Evolutionary conservation across 1,284 basidiomycete genomes (phyloP).

Genomic region (Papiliotrema flavescens): DNA sequence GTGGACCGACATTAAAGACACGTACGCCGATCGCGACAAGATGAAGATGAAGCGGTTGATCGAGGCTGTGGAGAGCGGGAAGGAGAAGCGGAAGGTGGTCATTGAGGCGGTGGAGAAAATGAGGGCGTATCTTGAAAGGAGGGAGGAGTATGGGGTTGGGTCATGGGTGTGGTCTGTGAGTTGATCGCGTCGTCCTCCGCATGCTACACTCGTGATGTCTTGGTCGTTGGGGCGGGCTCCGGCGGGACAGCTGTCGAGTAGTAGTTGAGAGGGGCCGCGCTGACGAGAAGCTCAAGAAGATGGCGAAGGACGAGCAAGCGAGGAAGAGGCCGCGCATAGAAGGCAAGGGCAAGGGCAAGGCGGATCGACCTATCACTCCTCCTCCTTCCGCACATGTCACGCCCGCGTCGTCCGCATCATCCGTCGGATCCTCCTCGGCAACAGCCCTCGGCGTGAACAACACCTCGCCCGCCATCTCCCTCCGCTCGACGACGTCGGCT

Average conservation of each 20-base stretch:
- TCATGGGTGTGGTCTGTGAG: constrained; percentile 30
- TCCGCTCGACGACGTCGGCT: neutral
- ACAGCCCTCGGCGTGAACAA: neutral
- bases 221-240: too few relatives aligned
- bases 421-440: neutral
- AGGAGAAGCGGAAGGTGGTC: constrained; percentile 15
- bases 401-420: neutral
- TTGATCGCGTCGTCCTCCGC: constrained; percentile 2
- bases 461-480: neutral
- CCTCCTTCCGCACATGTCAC: neutral
- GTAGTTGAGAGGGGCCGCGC: neutral
- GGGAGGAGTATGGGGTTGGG: constrained; percentile 24
- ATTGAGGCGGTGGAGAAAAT: constrained; percentile 14
- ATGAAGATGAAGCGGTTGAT: constrained; percentile 23
- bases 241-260: too few relatives aligned
- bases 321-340: neutral
- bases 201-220: too few relatives aligned
- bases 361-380: neutral
- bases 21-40: constrained; percentile 13
- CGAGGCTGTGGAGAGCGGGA: constrained; percentile 12
- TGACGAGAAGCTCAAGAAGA: neutral
- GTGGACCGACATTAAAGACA: constrained; percentile 30
- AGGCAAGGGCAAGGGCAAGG: neutral
- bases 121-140: constrained; percentile 18
- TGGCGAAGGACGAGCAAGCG: neutral